Conservation (phyloP, 305 asterid genomes). For the Fraxinus dipetala region DNA sequence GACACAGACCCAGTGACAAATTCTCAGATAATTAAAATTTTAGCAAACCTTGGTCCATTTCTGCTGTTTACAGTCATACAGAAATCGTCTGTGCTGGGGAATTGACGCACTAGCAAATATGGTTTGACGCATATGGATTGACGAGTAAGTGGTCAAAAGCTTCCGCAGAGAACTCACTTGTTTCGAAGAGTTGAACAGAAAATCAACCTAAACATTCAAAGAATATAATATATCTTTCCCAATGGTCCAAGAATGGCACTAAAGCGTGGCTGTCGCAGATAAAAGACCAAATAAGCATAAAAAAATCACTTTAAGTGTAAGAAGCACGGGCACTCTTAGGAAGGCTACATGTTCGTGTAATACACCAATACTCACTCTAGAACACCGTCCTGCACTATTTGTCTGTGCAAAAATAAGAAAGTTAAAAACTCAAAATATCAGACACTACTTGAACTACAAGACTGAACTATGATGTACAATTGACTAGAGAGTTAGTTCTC, state of each 20-base stretch:
- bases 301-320: background rate
- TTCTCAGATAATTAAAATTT: constrained; percentile 6
- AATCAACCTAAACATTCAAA: constrained; percentile 65
- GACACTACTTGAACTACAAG: background rate
- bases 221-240: constrained; percentile 7
- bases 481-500: background rate
- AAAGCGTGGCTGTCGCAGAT: constrained; percentile 1
- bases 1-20: constrained; percentile 15
- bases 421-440: background rate
- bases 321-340: constrained; percentile 54
- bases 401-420: background rate
- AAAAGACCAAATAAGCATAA: constrained; percentile 10
- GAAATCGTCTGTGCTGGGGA: constrained; percentile 82
- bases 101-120: constrained; percentile 90
- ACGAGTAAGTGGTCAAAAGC: constrained; percentile 75
- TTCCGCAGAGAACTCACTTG: constrained; percentile 72
- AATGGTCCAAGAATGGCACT: constrained; percentile 6
- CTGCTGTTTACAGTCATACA: constrained; percentile 78
- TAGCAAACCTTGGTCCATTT: constrained; percentile 88
- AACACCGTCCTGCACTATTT: background rate
- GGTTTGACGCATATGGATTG: constrained; percentile 75
- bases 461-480: background rate
- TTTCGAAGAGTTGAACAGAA: constrained; percentile 82
- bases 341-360: background rate
- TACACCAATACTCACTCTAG: background rate